Percentiles rank a stretch among this genome's conserved stretches.
These are phyloP conservation scores for Salix exigua DNA, from an alignment of 345 rosid genomes.

Conservation along the genomic window DNA sequence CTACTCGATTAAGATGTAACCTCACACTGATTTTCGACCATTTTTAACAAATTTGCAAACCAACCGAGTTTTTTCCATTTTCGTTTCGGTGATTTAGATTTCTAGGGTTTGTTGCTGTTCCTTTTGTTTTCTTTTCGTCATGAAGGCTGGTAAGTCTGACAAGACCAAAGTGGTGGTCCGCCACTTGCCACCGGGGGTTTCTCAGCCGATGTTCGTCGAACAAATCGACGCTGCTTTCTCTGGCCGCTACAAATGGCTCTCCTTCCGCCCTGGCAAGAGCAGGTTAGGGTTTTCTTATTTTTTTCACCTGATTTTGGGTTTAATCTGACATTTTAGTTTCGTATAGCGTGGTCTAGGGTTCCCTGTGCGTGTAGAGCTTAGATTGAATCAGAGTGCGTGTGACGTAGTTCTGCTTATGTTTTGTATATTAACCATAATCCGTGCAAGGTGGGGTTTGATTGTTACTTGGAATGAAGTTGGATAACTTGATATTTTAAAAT, in stretches of 20 bases:
- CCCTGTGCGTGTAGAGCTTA: not conserved
- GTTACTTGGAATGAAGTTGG: not conserved
- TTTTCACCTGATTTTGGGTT: not conserved
- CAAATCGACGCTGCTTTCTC: constrained; percentile 50
- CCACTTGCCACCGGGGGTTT: constrained; percentile 61
- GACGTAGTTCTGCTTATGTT: not conserved
- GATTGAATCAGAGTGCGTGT: too few relatives aligned
- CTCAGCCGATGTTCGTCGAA: constrained; percentile 43
- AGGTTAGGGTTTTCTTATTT: constrained; percentile 38
- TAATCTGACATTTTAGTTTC: not conserved
- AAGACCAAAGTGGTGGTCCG: constrained; percentile 75
- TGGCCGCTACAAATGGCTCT: constrained; percentile 63
- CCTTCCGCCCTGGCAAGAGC: constrained; percentile 57
- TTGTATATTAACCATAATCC: not conserved
- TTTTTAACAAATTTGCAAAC: not conserved
- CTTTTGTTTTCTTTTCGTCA: constrained; percentile 21
- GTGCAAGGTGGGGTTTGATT: not conserved
- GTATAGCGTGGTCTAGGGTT: not conserved
- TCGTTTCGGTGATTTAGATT: constrained; percentile 20
- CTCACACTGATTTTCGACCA: constrained; percentile 10
- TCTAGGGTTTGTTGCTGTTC: constrained; percentile 23
- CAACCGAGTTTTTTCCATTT: not conserved
- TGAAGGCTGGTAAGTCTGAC: constrained; percentile 55
- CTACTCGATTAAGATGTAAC: constrained; percentile 32
- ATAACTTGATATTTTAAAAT: not conserved